Evolutionary conservation across 768 basidiomycete species (phyloP).

Genomic region (Russula brevipes): DNA sequence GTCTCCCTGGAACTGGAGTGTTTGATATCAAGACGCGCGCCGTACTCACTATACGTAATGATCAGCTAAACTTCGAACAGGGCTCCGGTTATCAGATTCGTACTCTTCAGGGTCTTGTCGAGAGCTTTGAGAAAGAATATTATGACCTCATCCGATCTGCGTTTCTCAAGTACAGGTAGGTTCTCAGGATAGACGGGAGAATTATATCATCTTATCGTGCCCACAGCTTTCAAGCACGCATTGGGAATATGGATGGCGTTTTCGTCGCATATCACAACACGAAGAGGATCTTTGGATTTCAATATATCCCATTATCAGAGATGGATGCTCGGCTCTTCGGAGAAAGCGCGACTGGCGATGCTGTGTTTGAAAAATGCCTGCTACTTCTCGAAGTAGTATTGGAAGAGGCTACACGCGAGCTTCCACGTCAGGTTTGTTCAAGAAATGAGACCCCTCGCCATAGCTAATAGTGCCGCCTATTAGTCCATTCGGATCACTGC

Average conservation of each 20-base stretch:
- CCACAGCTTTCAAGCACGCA: constrained; percentile 87
- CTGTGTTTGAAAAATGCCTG: constrained; percentile 72
- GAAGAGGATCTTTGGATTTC: constrained; percentile 83
- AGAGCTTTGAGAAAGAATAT: constrained; percentile 90
- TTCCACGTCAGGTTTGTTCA: constrained; percentile 59
- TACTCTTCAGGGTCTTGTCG: constrained; percentile 51
- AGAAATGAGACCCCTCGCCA: not conserved
- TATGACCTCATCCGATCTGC: constrained; percentile 92
- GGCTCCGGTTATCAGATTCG: constrained; percentile 76
- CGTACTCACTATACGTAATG: constrained; percentile 74
- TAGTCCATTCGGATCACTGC: constrained; percentile 58
- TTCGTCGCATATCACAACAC: constrained; percentile 88
- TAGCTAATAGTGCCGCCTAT: constrained; percentile 8
- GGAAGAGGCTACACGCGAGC: constrained; percentile 50
- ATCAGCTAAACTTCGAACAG: constrained; percentile 82
- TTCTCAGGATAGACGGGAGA: not conserved
- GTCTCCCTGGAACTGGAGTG: constrained; percentile 83
- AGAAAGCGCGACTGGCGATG: constrained; percentile 51
- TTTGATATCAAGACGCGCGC: constrained; percentile 98
- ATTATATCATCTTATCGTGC: not conserved
- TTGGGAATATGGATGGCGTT: constrained; percentile 96
- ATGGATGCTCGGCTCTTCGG: constrained; percentile 86
- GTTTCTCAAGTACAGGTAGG: constrained; percentile 86
- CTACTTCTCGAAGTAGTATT: constrained; percentile 62
- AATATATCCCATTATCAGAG: constrained; percentile 81